A percentile compares a stretch with the other conserved stretches of the same genome.
Conservation (phyloP, 441 rosid species). For the Biscutella laevigata region DNA sequence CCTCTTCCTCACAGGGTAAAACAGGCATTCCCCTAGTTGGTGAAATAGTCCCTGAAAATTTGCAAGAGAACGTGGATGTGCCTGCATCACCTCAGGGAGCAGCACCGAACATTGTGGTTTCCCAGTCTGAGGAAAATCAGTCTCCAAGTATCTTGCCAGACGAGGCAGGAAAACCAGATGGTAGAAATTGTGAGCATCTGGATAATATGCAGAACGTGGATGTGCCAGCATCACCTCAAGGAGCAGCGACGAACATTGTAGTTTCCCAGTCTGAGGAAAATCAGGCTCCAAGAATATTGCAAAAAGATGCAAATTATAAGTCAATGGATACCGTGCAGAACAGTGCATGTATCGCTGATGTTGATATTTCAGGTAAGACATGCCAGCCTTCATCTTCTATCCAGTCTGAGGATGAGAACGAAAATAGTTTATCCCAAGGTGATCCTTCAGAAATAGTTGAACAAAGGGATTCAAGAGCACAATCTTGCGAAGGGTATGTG, state of each 20-base stretch:
- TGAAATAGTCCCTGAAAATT: background rate
- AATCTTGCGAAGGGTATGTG: background rate
- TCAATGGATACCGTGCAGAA: background rate
- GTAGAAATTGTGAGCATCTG: constrained; percentile 1
- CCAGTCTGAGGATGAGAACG: constrained; percentile 11
- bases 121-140: background rate
- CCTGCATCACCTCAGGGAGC: constrained; percentile 5
- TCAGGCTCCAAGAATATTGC: background rate
- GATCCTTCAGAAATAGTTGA: background rate
- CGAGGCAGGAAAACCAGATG: background rate
- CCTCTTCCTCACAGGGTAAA: background rate
- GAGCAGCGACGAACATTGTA: background rate
- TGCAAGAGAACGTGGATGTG: constrained; percentile 8
- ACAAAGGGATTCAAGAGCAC: constrained; percentile 4
- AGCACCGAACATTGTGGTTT: background rate
- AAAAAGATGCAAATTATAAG: background rate
- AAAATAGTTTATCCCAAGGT: background rate
- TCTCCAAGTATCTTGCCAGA: background rate
- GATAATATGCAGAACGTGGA: constrained; percentile 1
- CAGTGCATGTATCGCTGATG: background rate
- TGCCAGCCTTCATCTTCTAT: background rate
- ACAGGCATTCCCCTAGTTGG: background rate
- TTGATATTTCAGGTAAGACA: background rate
- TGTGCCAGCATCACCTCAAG: constrained; percentile 10
- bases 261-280: background rate